phyloP scores from a whole-genome alignment of 2,329 filamentous ascomycete species.

The Colletotrichum neosansevieriae region DNA sequence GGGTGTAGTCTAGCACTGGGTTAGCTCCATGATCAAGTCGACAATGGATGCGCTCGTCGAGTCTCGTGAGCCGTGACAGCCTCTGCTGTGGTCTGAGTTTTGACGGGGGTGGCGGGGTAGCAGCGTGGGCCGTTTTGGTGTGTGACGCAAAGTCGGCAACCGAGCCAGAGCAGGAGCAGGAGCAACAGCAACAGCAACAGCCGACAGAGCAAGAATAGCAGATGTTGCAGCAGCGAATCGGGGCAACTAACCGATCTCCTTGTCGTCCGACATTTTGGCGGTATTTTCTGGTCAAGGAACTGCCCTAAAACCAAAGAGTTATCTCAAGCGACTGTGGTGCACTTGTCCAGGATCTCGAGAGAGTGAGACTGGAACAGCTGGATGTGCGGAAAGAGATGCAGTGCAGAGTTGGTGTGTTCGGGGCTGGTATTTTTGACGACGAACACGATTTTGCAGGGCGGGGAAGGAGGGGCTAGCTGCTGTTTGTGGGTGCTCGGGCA shows the following conservation, averaged over 20 bases:
- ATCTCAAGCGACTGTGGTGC: conserved; percentile 37
- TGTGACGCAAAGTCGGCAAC: conserved; percentile 40
- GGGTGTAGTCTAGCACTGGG: conserved; percentile 77
- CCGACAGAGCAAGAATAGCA: conserved; percentile 10
- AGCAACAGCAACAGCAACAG: conserved; percentile 20
- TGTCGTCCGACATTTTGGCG: conserved; percentile 59
- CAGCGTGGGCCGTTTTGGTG: conserved; percentile 43
- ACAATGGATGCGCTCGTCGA: neutral
- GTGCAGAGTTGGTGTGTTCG: conserved; percentile 38
- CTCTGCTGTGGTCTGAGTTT: conserved; percentile 18
- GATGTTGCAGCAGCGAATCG: conserved; percentile 8
- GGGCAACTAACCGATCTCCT: conserved; percentile 57
- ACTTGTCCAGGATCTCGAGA: conserved; percentile 35
- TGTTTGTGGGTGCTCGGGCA: conserved; percentile 41
- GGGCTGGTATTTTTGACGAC: conserved; percentile 41
- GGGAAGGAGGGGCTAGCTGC: conserved; percentile 39
- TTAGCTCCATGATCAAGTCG: conserved; percentile 16
- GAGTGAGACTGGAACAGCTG: conserved; percentile 26
- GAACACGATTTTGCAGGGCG: conserved; percentile 42
- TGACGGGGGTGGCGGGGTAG: conserved; percentile 28
- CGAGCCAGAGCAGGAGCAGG: too few relatives aligned
- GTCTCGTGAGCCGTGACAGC: conserved; percentile 18
- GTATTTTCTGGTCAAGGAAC: conserved; percentile 33
- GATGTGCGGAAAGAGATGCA: conserved; percentile 37
- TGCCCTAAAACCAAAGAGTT: conserved; percentile 27